phyloP scores from a whole-genome alignment of 345 rosid genomes.

The Limnanthes douglasii region DNA sequence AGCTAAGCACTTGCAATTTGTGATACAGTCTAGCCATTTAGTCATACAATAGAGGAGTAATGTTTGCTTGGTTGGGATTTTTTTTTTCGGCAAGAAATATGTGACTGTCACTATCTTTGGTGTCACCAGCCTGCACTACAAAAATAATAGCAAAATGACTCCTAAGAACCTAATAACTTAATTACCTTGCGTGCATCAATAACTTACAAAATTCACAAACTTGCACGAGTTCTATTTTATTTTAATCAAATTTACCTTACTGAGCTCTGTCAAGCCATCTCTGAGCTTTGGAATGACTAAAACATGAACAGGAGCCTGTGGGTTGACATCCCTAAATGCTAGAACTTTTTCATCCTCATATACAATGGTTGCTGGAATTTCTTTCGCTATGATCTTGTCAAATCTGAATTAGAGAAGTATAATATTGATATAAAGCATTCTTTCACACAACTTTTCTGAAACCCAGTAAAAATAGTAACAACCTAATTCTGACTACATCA shows the following conservation, averaged over 20 bases:
- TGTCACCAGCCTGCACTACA: too few relatives aligned
- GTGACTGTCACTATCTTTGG: too few relatives aligned
- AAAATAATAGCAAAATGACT: too few relatives aligned
- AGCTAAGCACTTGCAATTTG: too few relatives aligned
- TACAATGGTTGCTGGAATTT: slow-evolving; percentile 69
- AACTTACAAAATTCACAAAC: too few relatives aligned
- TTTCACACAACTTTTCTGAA: not conserved
- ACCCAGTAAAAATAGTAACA: not conserved
- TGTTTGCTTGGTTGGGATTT: too few relatives aligned
- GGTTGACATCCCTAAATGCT: slow-evolving; percentile 69
- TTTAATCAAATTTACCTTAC: slow-evolving; percentile 31
- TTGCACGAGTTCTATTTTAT: too few relatives aligned
- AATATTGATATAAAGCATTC: not conserved
- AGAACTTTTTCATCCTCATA: slow-evolving; percentile 90
- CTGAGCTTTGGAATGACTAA: slow-evolving; percentile 68
- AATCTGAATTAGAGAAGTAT: slow-evolving; percentile 25
- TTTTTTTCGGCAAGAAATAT: too few relatives aligned
- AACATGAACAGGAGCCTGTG: slow-evolving; percentile 93
- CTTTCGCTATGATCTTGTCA: slow-evolving; percentile 85
- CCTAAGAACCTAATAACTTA: too few relatives aligned
- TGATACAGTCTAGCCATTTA: too few relatives aligned
- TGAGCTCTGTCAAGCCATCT: slow-evolving; percentile 65
- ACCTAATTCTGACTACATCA: not conserved
- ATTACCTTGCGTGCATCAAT: too few relatives aligned
- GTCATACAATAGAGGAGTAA: too few relatives aligned